Base-by-base conservation (phyloP, 495 filamentous ascomycete genomes). In the Parachaetomium inaequale region DNA sequence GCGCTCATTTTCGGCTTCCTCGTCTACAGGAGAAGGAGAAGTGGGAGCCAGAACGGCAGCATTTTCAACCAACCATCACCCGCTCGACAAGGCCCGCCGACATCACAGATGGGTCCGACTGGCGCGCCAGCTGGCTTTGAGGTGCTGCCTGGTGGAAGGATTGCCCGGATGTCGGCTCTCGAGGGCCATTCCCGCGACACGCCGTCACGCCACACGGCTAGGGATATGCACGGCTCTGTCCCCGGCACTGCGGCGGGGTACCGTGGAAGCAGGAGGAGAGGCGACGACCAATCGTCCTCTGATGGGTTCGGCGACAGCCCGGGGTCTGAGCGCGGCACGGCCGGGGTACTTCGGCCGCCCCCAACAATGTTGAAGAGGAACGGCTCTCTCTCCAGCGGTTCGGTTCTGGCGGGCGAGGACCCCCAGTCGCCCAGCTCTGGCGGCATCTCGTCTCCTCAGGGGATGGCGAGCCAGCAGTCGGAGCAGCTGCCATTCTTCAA, bases 401-500 rank as follows among this genome's bases (percentile, higher is more conserved):
- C 93, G 32, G 83, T 85, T 31, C 79, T 96, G 11, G 84, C 80
- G 10, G 78, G 82, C 28, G 88, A 87, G 31, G 86, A 89, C 61
- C 83, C 87, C 40, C 85, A 84, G 50, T 96, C 93, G 7, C 93
- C 93, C 38, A 85, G 81, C 43, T 92, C 87, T 40, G 87, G 82
- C 25, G 86, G 86, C 32, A 85, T 88, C 71, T 94, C 92, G 12
- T 95, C 91, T 11, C 92, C 92, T 2, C 87, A 88, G 70, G 92
- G 87, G 26, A 70, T 94, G 54, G 84, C 88, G 6, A 96, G 91
- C 68, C 89, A 92, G 61, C 92, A 96, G 70, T 96, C 92, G 1
- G 95, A 99, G 78, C 95, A 96, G 72, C 75, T 99, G 34, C 85
- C 89, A 8, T 92, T 87, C 70, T 99, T 99, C 85, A 96, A 96